Base-by-base conservation (phyloP, 2,329 filamentous ascomycete genomes). In the Hypocrella siamensis region DNA sequence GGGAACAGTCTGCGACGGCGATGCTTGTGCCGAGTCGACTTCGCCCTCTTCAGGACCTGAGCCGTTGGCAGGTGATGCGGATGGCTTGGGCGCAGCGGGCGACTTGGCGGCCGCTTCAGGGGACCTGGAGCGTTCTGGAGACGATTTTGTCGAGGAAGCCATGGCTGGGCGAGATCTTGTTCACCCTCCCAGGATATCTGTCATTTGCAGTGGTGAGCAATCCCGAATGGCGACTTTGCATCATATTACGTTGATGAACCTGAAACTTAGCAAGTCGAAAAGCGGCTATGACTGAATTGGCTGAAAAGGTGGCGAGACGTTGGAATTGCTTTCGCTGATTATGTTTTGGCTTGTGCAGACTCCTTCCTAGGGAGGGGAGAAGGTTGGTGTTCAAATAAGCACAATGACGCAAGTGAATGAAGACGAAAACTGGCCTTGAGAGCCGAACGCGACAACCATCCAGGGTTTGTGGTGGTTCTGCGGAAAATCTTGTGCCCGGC, bases 181-280 rank as follows among this genome's bases (percentile, higher is more conserved):
- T 26, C 11, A 19, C 28, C 31, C 39, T 11, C 17, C 34, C 12
- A 39, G 35, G 5, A 41, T 36, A 30, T 43, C 40, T 38, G 47
- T 49, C 49, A 52, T 53, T 43, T 48, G 40, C 45, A 53, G 48
- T 44, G 42, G 53, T 56, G 53, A 56, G 53, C 47, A 45, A n/a
- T 53, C 42, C 45, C 47, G 47, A 44, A 52, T 43, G 38, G 35
- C 41, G 36, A 42, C 34, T 40, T 25, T 42, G 45, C 44, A 44
- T 52, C 40, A 36, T 54, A 49, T 54, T 53, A 53, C 51, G 48
- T 36, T 42, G 52, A 52, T 53, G 52, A 51, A 55, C 52, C 52
- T 55, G 40, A 46, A 36, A 39, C 37, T 49, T 48, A 48, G 40
- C 39, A 47, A 43, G 40, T 46, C 38, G 41, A 30, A 30, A 19